Conservation (phyloP, 2,329 filamentous ascomycete species). For the Aureobasidium subglaciale region DNA sequence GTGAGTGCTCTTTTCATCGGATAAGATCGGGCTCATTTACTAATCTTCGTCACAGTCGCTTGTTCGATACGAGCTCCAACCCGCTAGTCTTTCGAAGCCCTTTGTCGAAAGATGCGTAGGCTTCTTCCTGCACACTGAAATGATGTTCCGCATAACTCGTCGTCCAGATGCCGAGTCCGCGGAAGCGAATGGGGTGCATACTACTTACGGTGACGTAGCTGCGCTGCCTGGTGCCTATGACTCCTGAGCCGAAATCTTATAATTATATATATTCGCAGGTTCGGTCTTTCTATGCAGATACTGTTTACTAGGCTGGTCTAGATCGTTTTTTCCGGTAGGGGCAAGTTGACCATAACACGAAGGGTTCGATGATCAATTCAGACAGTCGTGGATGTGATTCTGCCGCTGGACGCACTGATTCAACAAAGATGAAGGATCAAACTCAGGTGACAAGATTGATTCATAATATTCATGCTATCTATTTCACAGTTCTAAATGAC, state of each 20-base stretch:
- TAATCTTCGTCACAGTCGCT: conserved; percentile 23
- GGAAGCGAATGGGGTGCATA: not conserved
- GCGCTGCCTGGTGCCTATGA: conserved; percentile 24
- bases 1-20: conserved; percentile 19
- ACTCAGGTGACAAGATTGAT: no score
- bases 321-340: no score
- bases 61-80: conserved; percentile 32
- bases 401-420: no score
- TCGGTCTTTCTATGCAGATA: not conserved
- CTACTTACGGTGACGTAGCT: conserved; percentile 18
- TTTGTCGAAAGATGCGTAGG: conserved; percentile 32
- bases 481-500: not conserved
- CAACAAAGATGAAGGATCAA: no score
- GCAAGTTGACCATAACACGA: no score
- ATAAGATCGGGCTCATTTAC: not conserved
- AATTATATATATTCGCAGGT: not conserved
- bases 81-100: conserved; percentile 30
- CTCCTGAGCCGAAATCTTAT: not conserved
- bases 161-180: conserved; percentile 19
- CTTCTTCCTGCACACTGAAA: conserved; percentile 32
- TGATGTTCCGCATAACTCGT: conserved; percentile 31
- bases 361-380: no score
- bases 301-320: no score
- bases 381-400: no score
- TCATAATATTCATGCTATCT: no score